Conservation (phyloP, 257 asterid genomes). For the Linderniella brevidens region DNA sequence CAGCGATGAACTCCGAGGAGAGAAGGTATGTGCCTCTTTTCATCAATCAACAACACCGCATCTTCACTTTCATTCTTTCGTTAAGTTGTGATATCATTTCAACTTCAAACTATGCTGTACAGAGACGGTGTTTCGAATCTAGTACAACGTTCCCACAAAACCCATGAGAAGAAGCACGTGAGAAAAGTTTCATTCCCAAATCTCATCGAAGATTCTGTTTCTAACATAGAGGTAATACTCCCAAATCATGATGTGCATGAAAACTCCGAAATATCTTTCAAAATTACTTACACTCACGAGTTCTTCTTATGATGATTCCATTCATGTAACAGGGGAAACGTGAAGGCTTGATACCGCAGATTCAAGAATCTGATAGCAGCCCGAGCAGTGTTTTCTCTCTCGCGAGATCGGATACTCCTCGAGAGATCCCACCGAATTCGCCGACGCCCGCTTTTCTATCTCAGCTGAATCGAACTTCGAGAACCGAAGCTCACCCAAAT, state of each 20-base stretch:
- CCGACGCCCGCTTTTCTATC: constrained; percentile 46
- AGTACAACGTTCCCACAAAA: constrained; percentile 17
- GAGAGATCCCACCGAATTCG: constrained; percentile 33
- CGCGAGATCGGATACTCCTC: constrained; percentile 10
- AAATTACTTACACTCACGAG: too few relatives aligned
- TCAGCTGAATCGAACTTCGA: constrained; percentile 27
- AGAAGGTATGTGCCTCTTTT: constrained; percentile 24
- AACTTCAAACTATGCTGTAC: too few relatives aligned
- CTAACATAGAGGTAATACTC: constrained; percentile 26
- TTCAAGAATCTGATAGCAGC: constrained; percentile 21
- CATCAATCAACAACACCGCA: too few relatives aligned
- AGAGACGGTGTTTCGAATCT: constrained; percentile 14
- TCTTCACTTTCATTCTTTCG: too few relatives aligned
- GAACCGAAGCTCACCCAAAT: constrained; percentile 73
- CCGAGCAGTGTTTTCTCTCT: constrained; percentile 29
- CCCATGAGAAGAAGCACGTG: constrained; percentile 16
- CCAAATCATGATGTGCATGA: neutral
- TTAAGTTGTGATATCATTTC: neutral
- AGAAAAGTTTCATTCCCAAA: constrained; percentile 42
- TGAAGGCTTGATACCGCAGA: neutral
- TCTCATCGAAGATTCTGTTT: constrained; percentile 14
- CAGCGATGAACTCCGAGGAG: constrained; percentile 18
- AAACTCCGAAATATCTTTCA: too few relatives aligned
- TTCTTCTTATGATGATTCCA: too few relatives aligned
- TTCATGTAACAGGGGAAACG: too few relatives aligned